Percentiles rank a stretch among this genome's conserved stretches.
Conservation (phyloP, 2,329 filamentous ascomycete genomes). For the Cryphonectria radicalis region DNA sequence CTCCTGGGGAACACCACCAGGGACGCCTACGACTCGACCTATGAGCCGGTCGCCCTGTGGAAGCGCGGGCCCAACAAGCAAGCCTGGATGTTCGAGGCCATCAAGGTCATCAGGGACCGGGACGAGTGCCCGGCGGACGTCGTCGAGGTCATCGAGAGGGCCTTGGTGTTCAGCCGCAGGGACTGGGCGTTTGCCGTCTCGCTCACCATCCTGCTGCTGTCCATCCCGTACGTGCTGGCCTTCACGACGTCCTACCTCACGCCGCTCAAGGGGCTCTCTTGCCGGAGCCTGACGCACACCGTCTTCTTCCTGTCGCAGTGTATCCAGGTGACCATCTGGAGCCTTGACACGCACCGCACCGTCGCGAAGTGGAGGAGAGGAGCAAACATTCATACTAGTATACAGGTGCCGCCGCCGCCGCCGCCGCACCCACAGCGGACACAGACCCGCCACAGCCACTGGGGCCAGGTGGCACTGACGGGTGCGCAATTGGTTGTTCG, state of each 20-base stretch:
- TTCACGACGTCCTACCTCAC: constrained; percentile 12
- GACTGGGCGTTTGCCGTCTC: constrained; percentile 7
- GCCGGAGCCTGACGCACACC: constrained; percentile 7
- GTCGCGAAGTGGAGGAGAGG: background rate
- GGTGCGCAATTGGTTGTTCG: background rate
- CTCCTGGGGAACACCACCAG: background rate
- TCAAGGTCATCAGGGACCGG: background rate
- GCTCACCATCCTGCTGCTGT: background rate
- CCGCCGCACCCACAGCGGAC: background rate
- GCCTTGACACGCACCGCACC: background rate
- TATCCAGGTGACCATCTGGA: background rate
- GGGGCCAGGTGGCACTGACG: background rate
- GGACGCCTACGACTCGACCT: constrained; percentile 3
- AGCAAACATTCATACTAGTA: background rate
- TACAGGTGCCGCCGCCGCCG: background rate
- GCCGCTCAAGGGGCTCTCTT: background rate
- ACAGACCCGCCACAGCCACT: background rate
- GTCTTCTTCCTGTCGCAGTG: constrained; percentile 5
- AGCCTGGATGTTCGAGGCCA: constrained; percentile 4
- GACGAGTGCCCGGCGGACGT: background rate
- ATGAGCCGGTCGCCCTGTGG: constrained; percentile 8
- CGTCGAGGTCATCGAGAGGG: background rate
- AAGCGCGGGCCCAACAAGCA: constrained; percentile 11
- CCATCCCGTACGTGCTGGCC: constrained; percentile 5
- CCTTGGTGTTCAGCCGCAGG: background rate